Conservation (phyloP, 805 yeast species). For the Candida argentea region DNA sequence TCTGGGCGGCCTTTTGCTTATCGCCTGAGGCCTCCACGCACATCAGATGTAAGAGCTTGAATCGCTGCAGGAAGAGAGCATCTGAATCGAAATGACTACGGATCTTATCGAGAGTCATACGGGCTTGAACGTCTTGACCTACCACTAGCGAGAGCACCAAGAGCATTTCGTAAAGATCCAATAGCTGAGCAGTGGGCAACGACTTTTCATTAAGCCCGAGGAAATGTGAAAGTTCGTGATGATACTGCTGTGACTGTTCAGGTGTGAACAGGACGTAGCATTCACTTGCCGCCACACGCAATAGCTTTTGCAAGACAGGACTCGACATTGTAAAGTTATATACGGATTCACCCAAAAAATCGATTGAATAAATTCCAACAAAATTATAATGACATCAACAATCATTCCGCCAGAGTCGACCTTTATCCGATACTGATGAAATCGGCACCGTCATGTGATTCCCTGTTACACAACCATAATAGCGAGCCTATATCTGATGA, state of each 20-base stretch:
- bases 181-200: conserved; percentile 37
- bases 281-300: conserved; percentile 40
- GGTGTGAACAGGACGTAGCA: conserved; percentile 43
- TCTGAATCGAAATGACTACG: conserved; percentile 56
- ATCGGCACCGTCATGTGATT: no score
- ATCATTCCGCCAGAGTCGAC: conserved; percentile 2
- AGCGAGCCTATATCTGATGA: no score
- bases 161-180: conserved; percentile 57
- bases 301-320: conserved; percentile 33
- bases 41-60: conserved; percentile 44
- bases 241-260: conserved; percentile 25
- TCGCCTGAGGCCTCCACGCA: conserved; percentile 47
- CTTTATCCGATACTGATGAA: no score
- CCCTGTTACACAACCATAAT: no score
- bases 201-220: conserved; percentile 19
- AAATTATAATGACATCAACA: no score
- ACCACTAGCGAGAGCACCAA: conserved; percentile 53
- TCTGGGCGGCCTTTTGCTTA: conserved; percentile 14
- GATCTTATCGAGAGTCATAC: conserved; percentile 50
- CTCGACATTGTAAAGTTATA: no score
- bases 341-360: no score
- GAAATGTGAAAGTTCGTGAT: conserved; percentile 30
- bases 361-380: no score
- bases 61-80: conserved; percentile 37
- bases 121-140: conserved; percentile 65